Evolutionary conservation across 371 early-diverging fungal species (phyloP), one percentile per base, ranked within the genome.

Genomic region (Mortierella sp.): DNA sequence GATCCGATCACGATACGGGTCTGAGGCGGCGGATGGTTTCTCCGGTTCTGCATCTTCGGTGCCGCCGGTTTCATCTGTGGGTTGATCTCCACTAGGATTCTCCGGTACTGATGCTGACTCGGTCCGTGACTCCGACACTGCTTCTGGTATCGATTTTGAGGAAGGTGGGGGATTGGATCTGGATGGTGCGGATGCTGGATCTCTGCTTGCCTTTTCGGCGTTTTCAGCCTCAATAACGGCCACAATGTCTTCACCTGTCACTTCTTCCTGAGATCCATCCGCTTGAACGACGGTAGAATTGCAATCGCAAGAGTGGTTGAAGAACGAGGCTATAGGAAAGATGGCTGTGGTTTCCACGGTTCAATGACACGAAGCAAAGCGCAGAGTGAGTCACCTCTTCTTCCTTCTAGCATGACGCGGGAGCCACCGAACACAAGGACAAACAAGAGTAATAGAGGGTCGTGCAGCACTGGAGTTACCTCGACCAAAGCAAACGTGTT

Each of bases 281-380:
- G 77, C 69, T 28, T 76, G 77, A 0, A 68, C 69, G 0, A 69
- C 77, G 2, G 77, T 69, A 1, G 63, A 48, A 21, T 76, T 76
- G 22, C 69, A 64, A 16, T 76, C 77, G 45, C 77, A 76, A 1
- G 69, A 68, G 44, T 76, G 77, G 49, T 76, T 76, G 55, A 76
- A 76, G 37, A 68, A 76, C 17, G 69, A 68, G 1, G 77, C 77
- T 12, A 76, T 56, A 22, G 77, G 77, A 43, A 60, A 76, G 27
- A 76, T 68, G 5, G 77, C 77, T 76, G 50, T 9, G 17, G n/a
- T 25, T n/a, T 34, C 16, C 10, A 10, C 10, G 10, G 10, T 4
- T 4, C 34, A 34, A 34, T 7, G 10, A n/a, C 4, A 10, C 34
- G 34, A 34, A 10, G 34, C 34, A 34, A 34, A 34, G 10, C 7